Conservation (phyloP, 1,284 basidiomycete species). For the Irpex sp. region DNA sequence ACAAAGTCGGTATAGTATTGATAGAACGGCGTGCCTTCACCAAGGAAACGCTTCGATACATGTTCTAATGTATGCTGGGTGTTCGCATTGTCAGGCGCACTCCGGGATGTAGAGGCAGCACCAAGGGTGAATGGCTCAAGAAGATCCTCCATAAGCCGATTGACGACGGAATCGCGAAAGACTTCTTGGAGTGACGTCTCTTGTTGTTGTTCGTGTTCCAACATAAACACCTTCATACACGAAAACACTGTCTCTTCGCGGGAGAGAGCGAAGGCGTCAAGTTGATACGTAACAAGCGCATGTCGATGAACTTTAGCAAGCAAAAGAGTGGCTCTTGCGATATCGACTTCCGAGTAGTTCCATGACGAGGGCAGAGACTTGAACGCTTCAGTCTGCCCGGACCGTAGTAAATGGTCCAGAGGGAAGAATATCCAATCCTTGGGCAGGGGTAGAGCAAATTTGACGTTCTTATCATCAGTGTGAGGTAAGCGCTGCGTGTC, state of each 20-base stretch:
- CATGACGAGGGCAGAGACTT: conserved; percentile 65
- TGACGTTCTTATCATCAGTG: conserved; percentile 13
- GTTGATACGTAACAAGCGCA: conserved; percentile 35
- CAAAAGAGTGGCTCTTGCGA: conserved; percentile 52
- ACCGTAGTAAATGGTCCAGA: conserved; percentile 78
- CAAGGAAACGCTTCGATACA: conserved; percentile 59
- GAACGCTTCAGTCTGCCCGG: conserved; percentile 71
- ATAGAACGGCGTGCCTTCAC: conserved; percentile 74
- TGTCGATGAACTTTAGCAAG: conserved; percentile 24
- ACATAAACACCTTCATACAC: conserved; percentile 93
- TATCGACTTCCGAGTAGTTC: conserved; percentile 77
- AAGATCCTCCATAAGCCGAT: conserved; percentile 51
- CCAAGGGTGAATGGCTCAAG: conserved; percentile 49
- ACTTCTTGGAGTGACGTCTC: conserved; percentile 57
- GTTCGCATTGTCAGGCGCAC: conserved; percentile 1
- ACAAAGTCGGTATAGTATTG: conserved; percentile 94
- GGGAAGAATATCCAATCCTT: conserved; percentile 73
- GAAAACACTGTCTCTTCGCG: conserved; percentile 62
- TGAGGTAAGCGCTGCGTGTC: conserved; percentile 51
- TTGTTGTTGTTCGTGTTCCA: conserved; percentile 71
- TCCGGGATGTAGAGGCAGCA: conserved; percentile 24
- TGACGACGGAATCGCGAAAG: conserved; percentile 62
- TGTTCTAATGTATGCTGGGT: conserved; percentile 42
- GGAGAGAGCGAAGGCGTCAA: conserved; percentile 36
- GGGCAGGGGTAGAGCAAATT: conserved; percentile 49